These are phyloP conservation scores for Cercospora sp. DNA, from an alignment of 2,329 filamentous ascomycete species.

Conservation along the genomic window DNA sequence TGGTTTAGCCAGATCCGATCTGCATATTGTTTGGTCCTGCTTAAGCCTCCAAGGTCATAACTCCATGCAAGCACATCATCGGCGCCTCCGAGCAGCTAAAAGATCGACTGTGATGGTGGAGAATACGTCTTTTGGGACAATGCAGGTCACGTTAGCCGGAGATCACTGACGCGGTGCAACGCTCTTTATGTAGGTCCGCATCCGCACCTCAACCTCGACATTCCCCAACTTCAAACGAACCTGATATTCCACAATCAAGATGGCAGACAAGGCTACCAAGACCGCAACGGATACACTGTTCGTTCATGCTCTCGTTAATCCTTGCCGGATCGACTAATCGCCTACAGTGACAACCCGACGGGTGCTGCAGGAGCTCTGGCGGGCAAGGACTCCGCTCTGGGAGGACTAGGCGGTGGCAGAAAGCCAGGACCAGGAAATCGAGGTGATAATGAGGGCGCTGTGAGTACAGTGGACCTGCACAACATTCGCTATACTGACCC, in stretches of 20 bases:
- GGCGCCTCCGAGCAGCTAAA: neutral
- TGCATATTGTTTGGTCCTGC: neutral
- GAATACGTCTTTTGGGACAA: neutral
- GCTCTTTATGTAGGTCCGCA: neutral
- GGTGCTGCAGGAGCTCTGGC: constrained; percentile 11
- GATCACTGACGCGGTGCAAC: neutral
- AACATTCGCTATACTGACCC: neutral
- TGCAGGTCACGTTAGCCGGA: neutral
- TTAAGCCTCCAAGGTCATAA: neutral
- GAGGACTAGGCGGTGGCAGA: constrained; percentile 1
- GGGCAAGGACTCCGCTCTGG: constrained; percentile 13
- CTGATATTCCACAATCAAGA: neutral
- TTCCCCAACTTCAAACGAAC: neutral
- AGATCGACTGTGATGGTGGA: neutral
- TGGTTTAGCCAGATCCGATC: neutral
- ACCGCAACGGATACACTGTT: constrained; percentile 12
- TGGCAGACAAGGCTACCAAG: constrained; percentile 17
- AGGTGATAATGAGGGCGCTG: constrained; percentile 8
- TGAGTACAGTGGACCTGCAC: neutral
- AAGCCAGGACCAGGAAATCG: constrained; percentile 5
- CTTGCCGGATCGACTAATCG: neutral
- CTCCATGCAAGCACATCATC: neutral
- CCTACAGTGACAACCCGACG: neutral
- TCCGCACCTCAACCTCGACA: neutral
- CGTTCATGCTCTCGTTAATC: neutral